Conservation (phyloP, 2,329 filamentous ascomycete species). For the Phaeosphaeriaceae sp. region DNA sequence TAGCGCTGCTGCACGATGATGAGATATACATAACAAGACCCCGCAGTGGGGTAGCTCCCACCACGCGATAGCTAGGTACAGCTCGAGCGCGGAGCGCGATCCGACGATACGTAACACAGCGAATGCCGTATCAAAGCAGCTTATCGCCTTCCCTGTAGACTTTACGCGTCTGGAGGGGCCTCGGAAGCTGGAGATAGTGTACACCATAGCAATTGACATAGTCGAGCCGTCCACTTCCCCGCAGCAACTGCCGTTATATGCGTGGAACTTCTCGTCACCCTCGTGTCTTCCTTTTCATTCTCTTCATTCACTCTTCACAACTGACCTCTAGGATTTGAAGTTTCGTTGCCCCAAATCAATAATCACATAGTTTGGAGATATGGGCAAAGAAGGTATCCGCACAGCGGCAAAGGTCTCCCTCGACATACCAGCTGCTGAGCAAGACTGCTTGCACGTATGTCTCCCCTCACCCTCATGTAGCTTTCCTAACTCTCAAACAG, state of each 20-base stretch:
- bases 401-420: constrained; percentile 77
- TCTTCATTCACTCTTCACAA: neutral
- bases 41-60: constrained; percentile 42
- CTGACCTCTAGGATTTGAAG: neutral
- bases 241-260: constrained; percentile 22
- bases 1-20: constrained; percentile 33
- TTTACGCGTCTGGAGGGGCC: constrained; percentile 12
- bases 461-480: neutral
- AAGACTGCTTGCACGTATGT: constrained; percentile 73
- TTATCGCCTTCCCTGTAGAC: constrained; percentile 42
- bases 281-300: neutral
- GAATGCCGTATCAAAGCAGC: constrained; percentile 36
- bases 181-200: constrained; percentile 22
- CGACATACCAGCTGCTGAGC: constrained; percentile 73
- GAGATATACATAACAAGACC: constrained; percentile 28
- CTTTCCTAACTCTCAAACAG: constrained; percentile 49
- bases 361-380: constrained; percentile 25
- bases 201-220: constrained; percentile 26
- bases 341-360: too few species aligned
- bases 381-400: constrained; percentile 66
- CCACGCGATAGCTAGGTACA: constrained; percentile 26
- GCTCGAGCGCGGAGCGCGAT: constrained; percentile 7
- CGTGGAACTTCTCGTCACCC: constrained; percentile 11
- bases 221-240: constrained; percentile 17
- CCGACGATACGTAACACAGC: constrained; percentile 47